Evolutionary conservation across 441 rosid species (phyloP).

Genomic region (Bocquillonia castaneifolia): DNA sequence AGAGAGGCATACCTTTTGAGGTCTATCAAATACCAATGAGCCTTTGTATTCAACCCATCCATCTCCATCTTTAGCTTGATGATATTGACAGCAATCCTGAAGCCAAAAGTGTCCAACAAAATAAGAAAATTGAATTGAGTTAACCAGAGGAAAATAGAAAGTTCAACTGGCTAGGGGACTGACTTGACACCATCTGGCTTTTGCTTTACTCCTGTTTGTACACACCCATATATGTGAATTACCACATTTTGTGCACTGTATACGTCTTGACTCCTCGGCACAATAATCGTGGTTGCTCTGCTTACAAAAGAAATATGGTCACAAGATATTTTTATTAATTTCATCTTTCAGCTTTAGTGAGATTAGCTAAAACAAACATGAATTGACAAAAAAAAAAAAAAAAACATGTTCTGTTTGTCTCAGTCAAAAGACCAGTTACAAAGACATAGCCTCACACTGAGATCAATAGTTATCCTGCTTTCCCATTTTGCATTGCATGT

Average conservation of each 20-base stretch:
- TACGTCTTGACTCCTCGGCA: constrained; percentile 92
- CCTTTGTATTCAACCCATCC: constrained; percentile 99
- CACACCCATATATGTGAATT: constrained; percentile 95
- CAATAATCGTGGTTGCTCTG: constrained; percentile 61
- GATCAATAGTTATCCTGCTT: background rate
- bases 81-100: constrained; percentile 93
- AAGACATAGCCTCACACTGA: background rate
- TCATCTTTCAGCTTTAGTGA: background rate
- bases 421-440: background rate
- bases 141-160: background rate
- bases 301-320: constrained; percentile 18
- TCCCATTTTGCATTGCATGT: background rate
- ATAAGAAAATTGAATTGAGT: no score
- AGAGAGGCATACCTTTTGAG: constrained; percentile 57
- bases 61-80: constrained; percentile 99
- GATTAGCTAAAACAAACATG: constrained; percentile 5
- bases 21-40: constrained; percentile 71
- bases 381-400: background rate
- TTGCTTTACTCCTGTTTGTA: constrained; percentile 77
- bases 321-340: background rate
- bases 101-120: constrained; percentile 15
- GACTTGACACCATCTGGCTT: constrained; percentile 99
- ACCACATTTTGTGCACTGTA: constrained; percentile 93
- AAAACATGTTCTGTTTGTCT: background rate
- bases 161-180: constrained; percentile 21